These are phyloP conservation scores for Chlorella ohadii DNA, from an alignment of 139 green algal genomes.

Conservation along the genomic window DNA sequence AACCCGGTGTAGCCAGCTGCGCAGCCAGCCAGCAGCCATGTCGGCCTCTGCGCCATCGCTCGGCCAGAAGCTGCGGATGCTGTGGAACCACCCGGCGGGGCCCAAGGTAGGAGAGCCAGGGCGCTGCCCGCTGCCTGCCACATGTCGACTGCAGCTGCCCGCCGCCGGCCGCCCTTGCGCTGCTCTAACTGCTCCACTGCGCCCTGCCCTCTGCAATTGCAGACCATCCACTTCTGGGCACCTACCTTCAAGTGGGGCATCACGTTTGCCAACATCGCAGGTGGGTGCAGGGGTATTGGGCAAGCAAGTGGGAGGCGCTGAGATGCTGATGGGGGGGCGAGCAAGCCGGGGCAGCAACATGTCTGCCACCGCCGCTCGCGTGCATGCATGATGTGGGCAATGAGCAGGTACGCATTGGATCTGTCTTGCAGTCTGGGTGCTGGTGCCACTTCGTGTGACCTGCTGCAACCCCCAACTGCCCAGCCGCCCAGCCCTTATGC, in stretches of 20 bases:
- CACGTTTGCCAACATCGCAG: conserved; percentile 94
- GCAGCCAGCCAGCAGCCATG: neutral
- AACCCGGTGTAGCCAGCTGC: neutral
- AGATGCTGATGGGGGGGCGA: no score
- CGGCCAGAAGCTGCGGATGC: neutral
- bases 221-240: conserved; percentile 63
- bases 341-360: no score
- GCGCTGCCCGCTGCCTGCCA: neutral
- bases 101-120: conserved; percentile 3
- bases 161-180: neutral
- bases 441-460: neutral
- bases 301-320: no score
- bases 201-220: neutral
- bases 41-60: conserved; percentile 1
- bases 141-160: neutral
- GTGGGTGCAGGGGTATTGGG: conserved; percentile 48
- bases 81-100: conserved; percentile 40
- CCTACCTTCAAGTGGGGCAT: conserved; percentile 99
- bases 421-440: no score
- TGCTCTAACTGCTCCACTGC: neutral
- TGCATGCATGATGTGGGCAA: neutral
- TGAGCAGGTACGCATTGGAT: neutral
- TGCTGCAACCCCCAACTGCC: neutral
- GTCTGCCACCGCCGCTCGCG: neutral
- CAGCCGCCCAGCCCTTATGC: no score